Percentiles rank a stretch among this genome's conserved stretches.
Evolutionary conservation across 805 yeast genomes (phyloP).

Genomic region (Suhomyces sp.): DNA sequence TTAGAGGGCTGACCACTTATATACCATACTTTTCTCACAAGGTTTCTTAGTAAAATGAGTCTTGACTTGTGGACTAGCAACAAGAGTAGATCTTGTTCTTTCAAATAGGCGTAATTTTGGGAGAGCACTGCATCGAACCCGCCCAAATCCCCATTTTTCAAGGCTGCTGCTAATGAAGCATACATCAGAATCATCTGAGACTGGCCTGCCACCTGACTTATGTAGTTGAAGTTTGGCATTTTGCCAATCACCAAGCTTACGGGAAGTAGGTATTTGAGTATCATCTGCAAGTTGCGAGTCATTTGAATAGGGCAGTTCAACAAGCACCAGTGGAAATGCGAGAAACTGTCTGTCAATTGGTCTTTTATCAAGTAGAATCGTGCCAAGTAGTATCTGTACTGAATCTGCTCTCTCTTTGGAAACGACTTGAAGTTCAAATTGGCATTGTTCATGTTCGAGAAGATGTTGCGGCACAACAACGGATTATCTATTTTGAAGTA

Average conservation of each 20-base stretch:
- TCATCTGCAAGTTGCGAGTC: conserved; percentile 34
- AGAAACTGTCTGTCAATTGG: conserved; percentile 44
- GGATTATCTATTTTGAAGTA: conserved; percentile 57
- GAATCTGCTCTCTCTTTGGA: conserved; percentile 43
- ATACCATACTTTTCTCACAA: conserved; percentile 33
- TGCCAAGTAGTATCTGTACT: conserved; percentile 53
- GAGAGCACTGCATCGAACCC: conserved; percentile 29
- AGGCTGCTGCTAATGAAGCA: conserved; percentile 30
- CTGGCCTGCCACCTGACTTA: conserved; percentile 13
- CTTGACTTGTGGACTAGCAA: conserved; percentile 46
- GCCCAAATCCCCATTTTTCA: conserved; percentile 44
- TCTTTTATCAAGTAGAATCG: conserved; percentile 54
- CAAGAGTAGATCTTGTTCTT: conserved; percentile 35
- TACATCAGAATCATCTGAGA: conserved; percentile 27
- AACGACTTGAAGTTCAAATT: conserved; percentile 41
- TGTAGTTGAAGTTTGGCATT: conserved; percentile 34
- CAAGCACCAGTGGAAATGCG: conserved; percentile 57
- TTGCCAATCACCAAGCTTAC: conserved; percentile 54
- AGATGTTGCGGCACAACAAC: conserved; percentile 57
- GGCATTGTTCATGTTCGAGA: conserved; percentile 57
- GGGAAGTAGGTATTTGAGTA: conserved; percentile 51
- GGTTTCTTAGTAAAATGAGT: conserved; percentile 46
- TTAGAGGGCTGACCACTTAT: conserved; percentile 20
- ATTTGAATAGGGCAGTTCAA: conserved; percentile 31
- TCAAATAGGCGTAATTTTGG: conserved; percentile 34